phyloP scores from a whole-genome alignment of 1,284 basidiomycete species.

The Cutaneotrichosporon dermatis region DNA sequence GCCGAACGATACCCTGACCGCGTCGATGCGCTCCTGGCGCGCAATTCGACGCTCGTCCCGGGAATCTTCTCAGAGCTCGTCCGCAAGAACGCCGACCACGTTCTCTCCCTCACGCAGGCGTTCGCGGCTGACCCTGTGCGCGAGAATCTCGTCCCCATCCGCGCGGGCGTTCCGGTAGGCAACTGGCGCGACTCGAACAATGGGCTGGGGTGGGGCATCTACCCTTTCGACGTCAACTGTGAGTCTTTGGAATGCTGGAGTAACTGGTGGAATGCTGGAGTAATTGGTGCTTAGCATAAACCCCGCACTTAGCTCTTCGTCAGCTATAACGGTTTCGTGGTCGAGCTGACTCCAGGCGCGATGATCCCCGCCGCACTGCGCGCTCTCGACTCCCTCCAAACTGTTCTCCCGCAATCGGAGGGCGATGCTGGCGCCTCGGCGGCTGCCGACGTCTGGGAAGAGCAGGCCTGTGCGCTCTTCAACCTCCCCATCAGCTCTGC shows the following conservation, averaged over 20 bases:
- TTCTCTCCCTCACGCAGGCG: slow-evolving; percentile 39
- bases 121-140: slow-evolving; percentile 46
- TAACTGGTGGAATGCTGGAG: no score
- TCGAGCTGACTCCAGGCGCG: slow-evolving; percentile 35
- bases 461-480: slow-evolving; percentile 50
- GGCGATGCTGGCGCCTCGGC: not conserved
- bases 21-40: slow-evolving; percentile 34
- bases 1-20: slow-evolving; percentile 28
- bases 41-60: slow-evolving; percentile 46
- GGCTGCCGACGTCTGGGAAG: slow-evolving; percentile 50
- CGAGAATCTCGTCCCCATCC: slow-evolving; percentile 43
- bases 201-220: slow-evolving; percentile 53
- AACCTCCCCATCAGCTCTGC: slow-evolving; percentile 46
- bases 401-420: slow-evolving; percentile 37
- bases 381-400: slow-evolving; percentile 49
- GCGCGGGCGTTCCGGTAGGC: slow-evolving; percentile 44
- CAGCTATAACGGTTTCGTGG: no score
- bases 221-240: slow-evolving; percentile 55
- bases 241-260: slow-evolving; percentile 1
- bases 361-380: slow-evolving; percentile 54
- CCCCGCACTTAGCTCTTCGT: no score
- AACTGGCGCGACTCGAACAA: slow-evolving; percentile 56
- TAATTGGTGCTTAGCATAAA: no score
- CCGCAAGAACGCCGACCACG: slow-evolving; percentile 20
- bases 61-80: slow-evolving; percentile 49